phyloP scores from a whole-genome alignment of 1,284 basidiomycete species.

The Ganoderma meredithae region DNA sequence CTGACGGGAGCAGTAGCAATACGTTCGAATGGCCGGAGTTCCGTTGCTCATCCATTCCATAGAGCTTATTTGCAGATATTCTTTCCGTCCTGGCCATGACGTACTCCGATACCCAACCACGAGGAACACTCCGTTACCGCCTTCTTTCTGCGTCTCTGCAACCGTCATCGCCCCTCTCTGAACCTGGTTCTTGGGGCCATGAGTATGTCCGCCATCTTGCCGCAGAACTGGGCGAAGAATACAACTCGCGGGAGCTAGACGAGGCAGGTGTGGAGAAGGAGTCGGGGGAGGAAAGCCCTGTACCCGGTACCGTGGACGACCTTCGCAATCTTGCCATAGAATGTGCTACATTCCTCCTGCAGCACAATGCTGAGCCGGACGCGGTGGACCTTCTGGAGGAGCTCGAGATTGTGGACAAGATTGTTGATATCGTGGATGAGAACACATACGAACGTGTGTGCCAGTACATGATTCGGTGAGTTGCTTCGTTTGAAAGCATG shows the following conservation, averaged over 20 bases:
- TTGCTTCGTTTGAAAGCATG: constrained; percentile 22
- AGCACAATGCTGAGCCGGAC: constrained; percentile 98
- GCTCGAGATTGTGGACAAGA: constrained; percentile 88
- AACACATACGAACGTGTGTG: constrained; percentile 96
- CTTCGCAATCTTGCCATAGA: constrained; percentile 83
- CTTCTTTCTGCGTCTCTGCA: constrained; percentile 82
- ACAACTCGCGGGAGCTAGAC: constrained; percentile 64
- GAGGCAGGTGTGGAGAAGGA: constrained; percentile 42
- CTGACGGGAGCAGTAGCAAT: not conserved
- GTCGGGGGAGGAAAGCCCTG: constrained; percentile 41
- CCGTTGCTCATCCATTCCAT: not conserved
- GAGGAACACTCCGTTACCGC: constrained; percentile 94
- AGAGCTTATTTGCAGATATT: constrained; percentile 98
- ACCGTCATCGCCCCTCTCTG: constrained; percentile 70
- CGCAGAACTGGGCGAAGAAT: constrained; percentile 97
- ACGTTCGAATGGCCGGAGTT: too few relatives aligned
- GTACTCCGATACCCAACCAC: constrained; percentile 94
- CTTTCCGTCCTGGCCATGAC: constrained; percentile 99
- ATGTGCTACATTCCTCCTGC: constrained; percentile 91
- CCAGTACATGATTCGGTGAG: constrained; percentile 95
- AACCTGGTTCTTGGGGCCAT: constrained; percentile 97
- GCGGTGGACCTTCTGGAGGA: constrained; percentile 97
- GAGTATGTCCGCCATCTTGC: constrained; percentile 99
- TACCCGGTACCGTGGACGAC: constrained; percentile 70
- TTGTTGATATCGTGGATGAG: constrained; percentile 82